Conservation (phyloP, 2,329 filamentous ascomycete genomes). For the Neobulgaria alba region DNA sequence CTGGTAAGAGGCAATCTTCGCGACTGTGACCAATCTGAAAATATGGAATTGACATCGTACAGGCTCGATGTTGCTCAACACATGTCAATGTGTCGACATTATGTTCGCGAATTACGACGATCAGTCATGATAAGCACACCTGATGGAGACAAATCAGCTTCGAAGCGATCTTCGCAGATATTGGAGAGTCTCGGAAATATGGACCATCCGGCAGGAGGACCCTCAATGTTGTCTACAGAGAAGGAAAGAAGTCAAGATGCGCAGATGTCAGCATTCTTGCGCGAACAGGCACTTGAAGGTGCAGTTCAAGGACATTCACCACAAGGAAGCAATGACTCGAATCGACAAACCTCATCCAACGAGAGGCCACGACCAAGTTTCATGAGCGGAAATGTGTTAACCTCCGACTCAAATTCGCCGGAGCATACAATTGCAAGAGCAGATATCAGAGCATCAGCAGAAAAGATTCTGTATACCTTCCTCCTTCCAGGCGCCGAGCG, state of each 20-base stretch:
- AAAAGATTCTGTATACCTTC: conserved; percentile 98
- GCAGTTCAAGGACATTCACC: conserved; percentile 45
- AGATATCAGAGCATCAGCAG: conserved; percentile 86
- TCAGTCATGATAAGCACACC: conserved; percentile 91
- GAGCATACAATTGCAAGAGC: conserved; percentile 76
- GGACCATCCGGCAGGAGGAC: conserved; percentile 48
- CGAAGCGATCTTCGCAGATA: conserved; percentile 76
- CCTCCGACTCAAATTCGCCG: conserved; percentile 73
- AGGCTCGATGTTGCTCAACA: conserved; percentile 99
- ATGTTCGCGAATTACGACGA: conserved; percentile 87
- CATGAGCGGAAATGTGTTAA: conserved; percentile 53
- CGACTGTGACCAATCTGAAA: not conserved
- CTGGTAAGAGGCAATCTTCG: conserved; percentile 55
- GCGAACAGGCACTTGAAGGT: conserved; percentile 51
- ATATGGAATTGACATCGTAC: conserved; percentile 8
- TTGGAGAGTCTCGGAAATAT: conserved; percentile 67
- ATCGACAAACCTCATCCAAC: conserved; percentile 41
- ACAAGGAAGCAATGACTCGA: conserved; percentile 33
- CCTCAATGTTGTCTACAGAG: conserved; percentile 54
- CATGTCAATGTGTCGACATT: conserved; percentile 95
- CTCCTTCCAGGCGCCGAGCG: conserved; percentile 90
- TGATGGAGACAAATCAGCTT: conserved; percentile 67
- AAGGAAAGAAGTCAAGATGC: conserved; percentile 76
- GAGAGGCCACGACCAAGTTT: conserved; percentile 40
- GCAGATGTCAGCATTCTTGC: conserved; percentile 82